Base-by-base conservation (phyloP, 208 protist genomes). In the Tritrichomonas musculus region DNA sequence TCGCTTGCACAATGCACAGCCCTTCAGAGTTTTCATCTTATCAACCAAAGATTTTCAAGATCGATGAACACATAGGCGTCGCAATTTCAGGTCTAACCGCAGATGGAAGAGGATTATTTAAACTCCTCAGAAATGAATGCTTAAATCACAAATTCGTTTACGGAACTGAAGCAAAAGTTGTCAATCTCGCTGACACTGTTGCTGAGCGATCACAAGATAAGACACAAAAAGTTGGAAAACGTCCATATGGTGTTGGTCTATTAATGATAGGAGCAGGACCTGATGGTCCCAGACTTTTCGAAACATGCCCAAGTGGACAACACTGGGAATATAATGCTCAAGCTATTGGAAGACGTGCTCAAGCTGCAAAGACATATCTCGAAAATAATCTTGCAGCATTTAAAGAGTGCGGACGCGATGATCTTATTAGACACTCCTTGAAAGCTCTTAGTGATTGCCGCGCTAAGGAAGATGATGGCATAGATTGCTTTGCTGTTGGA, bases 211-310 rank as follows among this genome's bases (percentile, higher is more conserved):
- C 98, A 60, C 98, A 99, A 96, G 95, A 97, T 57, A 97, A 98
- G 96, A 99, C 99, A 60, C 98, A 99, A 95, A 96, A 94, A 92
- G 96, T 96, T 36, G 97, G 97, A 30, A 97, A 97, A 82, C 97
- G 99, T 9, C 99, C 99, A 44, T 99, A 98, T 95, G 99, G 99
- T 92, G 98, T 99, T n/a, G 98, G 98, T 41, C 95, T 99, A n/a
- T 97, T 99, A 27, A 96, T 99, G 57, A 97, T 96, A 49, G 98
- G 98, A 44, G 96, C 95, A 93, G 97, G 97, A 93, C 94, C 95
- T 17, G 94, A 94, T 14, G 95, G 95, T 17, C 55, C 93, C 30
- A 94, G 96, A 44, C 92, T 96, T 22, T 94, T 93, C 44, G 93
- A 95, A 57, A 95, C 93, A 2, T 41, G 92, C n/a, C 94, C 92